Base-by-base conservation (phyloP, 345 rosid species). In the Arabis hirsuta region DNA sequence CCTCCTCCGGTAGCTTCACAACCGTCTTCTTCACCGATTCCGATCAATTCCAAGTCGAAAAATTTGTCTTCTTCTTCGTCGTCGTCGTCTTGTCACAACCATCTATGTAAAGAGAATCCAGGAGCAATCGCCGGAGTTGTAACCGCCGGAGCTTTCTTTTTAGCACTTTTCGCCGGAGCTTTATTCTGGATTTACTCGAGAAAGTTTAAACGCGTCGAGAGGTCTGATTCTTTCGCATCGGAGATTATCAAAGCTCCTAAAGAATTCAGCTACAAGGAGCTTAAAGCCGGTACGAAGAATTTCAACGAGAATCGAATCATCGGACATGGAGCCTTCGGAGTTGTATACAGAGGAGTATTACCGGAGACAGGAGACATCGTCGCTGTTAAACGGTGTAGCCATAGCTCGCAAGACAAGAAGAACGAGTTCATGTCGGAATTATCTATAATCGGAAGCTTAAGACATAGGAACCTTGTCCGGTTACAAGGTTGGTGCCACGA, bases 401-500 rank as follows among this genome's bases (percentile, higher is more conserved):
- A 91, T 67, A 83, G 73, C 47, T 82, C 84, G 36, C 97, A 91
- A 57, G 99, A 97, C 12, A 90, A 88, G 79, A 84, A 69, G 71
- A 82, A 83, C 26, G 99, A 95, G 61, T 95, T 95, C 66, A 61
- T 90, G 55, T 91, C 99, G 0, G 99, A 95, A 43, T 53, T 95
- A 66, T 91, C 96, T 0, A 95, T 95, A 29, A 95, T 95, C 39
- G 99, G 97, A 7, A 84, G 87, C 36, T 86, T 95, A 2, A 70
- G 99, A 73, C 99, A 95, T 55, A 80, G 98, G 4, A 95, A 95
- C 68, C 96, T 95, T 0, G 90, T 95, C 2, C 63, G 90, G 27
- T 83, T 95, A 52, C 97, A 90, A 79, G 99, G 99, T 1, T 95
- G 98, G 98, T 95, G 99, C 32, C 97, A 90, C 48, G 97, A 95